These are phyloP conservation scores for Botrytis pseudocinerea DNA, from an alignment of 2,329 filamentous ascomycete genomes.

Conservation along the genomic window DNA sequence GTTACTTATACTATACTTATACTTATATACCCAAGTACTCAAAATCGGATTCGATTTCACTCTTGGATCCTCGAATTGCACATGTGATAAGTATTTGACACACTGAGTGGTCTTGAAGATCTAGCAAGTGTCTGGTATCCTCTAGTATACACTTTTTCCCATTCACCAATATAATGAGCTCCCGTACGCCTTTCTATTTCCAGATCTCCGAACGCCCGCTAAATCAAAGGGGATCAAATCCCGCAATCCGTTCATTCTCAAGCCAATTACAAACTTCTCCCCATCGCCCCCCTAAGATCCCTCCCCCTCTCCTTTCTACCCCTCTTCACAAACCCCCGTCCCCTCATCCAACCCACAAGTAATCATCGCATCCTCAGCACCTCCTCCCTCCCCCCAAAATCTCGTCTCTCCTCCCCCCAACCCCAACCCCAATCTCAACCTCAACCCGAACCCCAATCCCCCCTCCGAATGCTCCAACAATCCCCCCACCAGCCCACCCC, in stretches of 20 bases:
- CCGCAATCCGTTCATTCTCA: background rate
- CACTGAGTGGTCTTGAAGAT: too few relatives aligned
- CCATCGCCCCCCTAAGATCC: too few relatives aligned
- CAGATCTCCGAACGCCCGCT: background rate
- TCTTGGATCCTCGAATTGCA: background rate
- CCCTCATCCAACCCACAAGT: constrained; percentile 13
- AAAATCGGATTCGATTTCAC: background rate
- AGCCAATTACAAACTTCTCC: background rate
- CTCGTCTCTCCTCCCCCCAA: background rate
- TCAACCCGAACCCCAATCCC: background rate
- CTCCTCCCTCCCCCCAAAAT: constrained; percentile 1
- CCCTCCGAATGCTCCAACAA: background rate
- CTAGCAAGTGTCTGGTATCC: background rate
- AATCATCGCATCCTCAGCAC: constrained; percentile 9
- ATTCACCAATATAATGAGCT: background rate
- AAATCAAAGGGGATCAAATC: background rate
- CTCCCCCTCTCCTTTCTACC: background rate
- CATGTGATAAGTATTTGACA: background rate
- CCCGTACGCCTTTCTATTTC: background rate
- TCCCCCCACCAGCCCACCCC: background rate
- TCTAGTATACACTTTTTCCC: background rate
- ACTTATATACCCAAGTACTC: background rate
- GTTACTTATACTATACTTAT: too few relatives aligned
- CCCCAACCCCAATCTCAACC: background rate
- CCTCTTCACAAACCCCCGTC: constrained; percentile 15